A percentile compares a stretch with the other conserved stretches of the same genome.
phyloP scores from a whole-genome alignment of 1,284 basidiomycete species.

The Rhodotorula mucilaginosa region DNA sequence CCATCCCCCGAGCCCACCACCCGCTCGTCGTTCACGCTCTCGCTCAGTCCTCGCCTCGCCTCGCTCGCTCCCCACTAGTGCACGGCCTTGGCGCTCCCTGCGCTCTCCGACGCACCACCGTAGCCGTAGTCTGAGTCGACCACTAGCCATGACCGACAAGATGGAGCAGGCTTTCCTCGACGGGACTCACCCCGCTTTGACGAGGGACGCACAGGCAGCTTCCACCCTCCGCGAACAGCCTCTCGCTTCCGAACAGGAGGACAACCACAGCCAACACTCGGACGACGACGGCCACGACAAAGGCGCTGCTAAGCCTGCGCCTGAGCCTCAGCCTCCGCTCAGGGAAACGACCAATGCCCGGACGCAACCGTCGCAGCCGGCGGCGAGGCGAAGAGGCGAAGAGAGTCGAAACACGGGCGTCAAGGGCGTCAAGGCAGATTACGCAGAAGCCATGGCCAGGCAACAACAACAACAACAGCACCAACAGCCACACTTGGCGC shows the following conservation, averaged over 20 bases:
- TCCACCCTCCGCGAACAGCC: slow-evolving; percentile 11
- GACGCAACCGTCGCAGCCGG: not conserved
- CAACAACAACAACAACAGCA: slow-evolving; percentile 6
- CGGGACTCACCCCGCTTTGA: slow-evolving; percentile 39
- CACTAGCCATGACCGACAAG: slow-evolving; percentile 1
- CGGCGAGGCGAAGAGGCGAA: slow-evolving; percentile 3
- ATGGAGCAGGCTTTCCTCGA: slow-evolving; percentile 36
- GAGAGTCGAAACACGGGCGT: slow-evolving; percentile 42
- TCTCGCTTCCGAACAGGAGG: slow-evolving; percentile 4
- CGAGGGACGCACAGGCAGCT: slow-evolving; percentile 22
- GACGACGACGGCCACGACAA: not conserved
- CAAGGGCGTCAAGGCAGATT: slow-evolving; percentile 44
- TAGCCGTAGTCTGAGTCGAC: not conserved
- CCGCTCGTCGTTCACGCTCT: not conserved
- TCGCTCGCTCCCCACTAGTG: not conserved
- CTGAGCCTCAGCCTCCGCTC: slow-evolving; percentile 11
- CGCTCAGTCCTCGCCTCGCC: not conserved
- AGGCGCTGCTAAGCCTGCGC: slow-evolving; percentile 24
- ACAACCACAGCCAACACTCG: not conserved
- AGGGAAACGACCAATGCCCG: not conserved
- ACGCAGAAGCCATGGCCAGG: slow-evolving; percentile 16
- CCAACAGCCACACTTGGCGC: slow-evolving; percentile 10
- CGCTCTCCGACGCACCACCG: not conserved
- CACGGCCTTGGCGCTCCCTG: not conserved
- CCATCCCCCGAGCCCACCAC: too few relatives aligned